Base-by-base conservation (phyloP, 75 land plant species). In the Sequoiadendron giganteum region DNA sequence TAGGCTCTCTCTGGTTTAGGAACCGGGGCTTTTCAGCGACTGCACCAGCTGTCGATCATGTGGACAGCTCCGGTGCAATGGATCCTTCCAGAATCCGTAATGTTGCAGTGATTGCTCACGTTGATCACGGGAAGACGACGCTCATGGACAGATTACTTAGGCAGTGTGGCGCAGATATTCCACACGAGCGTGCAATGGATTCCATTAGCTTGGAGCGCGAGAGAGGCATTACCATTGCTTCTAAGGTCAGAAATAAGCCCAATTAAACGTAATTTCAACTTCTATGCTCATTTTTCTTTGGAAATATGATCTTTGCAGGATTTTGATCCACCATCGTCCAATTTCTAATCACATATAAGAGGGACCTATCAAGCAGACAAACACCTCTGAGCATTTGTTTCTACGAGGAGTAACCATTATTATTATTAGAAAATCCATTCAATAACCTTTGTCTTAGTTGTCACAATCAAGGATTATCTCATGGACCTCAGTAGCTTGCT, bases 91-190 rank as follows among this genome's bases (percentile, higher is more conserved):
- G 89, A 65, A 95, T 98, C 43, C 92, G 99, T 13, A 98, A 98
- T 89, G 95, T 98, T 55, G 99, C 99, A 0, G 99, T 98, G 47
- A 98, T 98, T 4, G 99, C 99, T 6, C 99, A 98, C 70, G 99
- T 98, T 87, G 99, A 98, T 84, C 99, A 98, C 79, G 99, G 99
- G 32, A 98, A 98, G 93, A 98, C 99, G 38, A 98, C 99, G 21
- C 96, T 98, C 45, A 96, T 98, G 97, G 99, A 98, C 88, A 88
- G 99, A 49, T 93, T 98, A 21, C 95, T 98, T 43, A 90, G 96
- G 36, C 97, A 97, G 91, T 98, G 99, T 89, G 99, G 99, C 42
- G 97, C 99, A 52, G 90, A 93, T 36, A 90, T 98, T 58, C 96
- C 97, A 9, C 99, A 94, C 83, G 99, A 98, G 87, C 97, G 99